These are phyloP conservation scores for Talinum fruticosum DNA, from an alignment of 148 eudicot species.

Conservation along the genomic window DNA sequence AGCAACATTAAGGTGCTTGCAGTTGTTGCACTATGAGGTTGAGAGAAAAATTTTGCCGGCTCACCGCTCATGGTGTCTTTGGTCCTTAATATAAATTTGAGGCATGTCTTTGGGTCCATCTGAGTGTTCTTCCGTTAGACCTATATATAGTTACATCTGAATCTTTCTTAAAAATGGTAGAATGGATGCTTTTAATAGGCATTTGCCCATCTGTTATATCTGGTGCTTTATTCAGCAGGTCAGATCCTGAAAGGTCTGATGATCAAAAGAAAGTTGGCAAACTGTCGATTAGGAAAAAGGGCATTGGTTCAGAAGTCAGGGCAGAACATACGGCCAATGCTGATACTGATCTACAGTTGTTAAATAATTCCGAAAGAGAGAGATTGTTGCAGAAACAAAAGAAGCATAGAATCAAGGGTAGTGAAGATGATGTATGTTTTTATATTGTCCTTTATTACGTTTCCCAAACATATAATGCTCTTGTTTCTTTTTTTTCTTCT, in stretches of 20 bases:
- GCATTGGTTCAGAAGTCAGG: slow-evolving; percentile 90
- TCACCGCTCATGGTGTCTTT: neutral
- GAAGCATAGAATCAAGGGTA: slow-evolving; percentile 84
- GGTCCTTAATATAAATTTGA: neutral
- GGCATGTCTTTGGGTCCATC: neutral
- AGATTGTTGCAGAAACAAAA: slow-evolving; percentile 77
- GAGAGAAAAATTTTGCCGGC: neutral
- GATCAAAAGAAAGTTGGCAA: slow-evolving; percentile 68
- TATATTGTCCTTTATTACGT: neutral
- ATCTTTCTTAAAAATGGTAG: slow-evolving; percentile 1
- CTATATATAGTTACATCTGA: neutral
- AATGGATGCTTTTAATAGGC: neutral
- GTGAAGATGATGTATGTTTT: slow-evolving; percentile 82
- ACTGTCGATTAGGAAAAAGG: slow-evolving; percentile 74
- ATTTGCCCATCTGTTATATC: neutral
- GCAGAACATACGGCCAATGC: slow-evolving; percentile 80
- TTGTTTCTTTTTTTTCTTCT: neutral
- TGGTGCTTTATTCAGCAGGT: slow-evolving; percentile 41
- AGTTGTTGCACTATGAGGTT: neutral
- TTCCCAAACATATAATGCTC: neutral
- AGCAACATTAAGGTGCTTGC: neutral
- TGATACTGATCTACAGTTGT: slow-evolving; percentile 70
- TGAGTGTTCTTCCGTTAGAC: neutral
- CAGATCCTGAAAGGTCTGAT: slow-evolving; percentile 52
- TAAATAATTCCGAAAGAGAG: slow-evolving; percentile 59